Conservation (phyloP, 2,329 filamentous ascomycete genomes). For the Cryphonectria nitschkei region DNA sequence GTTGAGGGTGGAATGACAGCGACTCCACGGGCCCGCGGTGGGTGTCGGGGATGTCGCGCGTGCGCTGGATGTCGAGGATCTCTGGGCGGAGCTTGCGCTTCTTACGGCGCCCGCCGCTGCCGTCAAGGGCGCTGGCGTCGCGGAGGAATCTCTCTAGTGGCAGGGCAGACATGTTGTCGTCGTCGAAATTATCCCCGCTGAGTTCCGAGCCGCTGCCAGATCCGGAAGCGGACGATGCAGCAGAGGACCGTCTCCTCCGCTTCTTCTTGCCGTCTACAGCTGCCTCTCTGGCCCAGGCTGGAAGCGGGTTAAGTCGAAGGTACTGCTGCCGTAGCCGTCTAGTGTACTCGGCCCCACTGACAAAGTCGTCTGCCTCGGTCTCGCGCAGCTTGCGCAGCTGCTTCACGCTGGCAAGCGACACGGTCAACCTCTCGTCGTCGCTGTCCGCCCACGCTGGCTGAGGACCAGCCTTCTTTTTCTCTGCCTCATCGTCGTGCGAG, state of each 20-base stretch:
- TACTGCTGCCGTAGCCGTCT: slow-evolving; percentile 80
- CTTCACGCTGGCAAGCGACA: slow-evolving; percentile 78
- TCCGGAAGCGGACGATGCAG: slow-evolving; percentile 41
- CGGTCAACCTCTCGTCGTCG: slow-evolving; percentile 84
- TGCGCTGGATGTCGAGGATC: slow-evolving; percentile 85
- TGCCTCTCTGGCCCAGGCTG: slow-evolving; percentile 61
- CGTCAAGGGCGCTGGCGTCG: slow-evolving; percentile 69
- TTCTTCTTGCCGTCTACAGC: slow-evolving; percentile 52
- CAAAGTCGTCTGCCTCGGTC: slow-evolving; percentile 80
- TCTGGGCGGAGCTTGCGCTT: slow-evolving; percentile 80
- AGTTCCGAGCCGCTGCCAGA: slow-evolving; percentile 39
- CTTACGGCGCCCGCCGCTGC: slow-evolving; percentile 52
- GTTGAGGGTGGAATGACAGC: slow-evolving; percentile 85
- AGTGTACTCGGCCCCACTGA: slow-evolving; percentile 85
- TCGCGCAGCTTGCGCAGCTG: slow-evolving; percentile 81
- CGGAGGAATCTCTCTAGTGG: slow-evolving; percentile 82
- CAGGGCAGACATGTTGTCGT: slow-evolving; percentile 66
- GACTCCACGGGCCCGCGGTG: slow-evolving; percentile 81
- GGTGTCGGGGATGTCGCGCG: slow-evolving; percentile 79
- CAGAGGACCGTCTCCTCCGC: slow-evolving; percentile 55
- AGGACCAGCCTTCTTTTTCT: slow-evolving; percentile 36
- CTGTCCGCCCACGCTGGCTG: slow-evolving; percentile 87
- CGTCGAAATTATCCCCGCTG: slow-evolving; percentile 45
- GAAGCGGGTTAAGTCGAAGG: slow-evolving; percentile 60
- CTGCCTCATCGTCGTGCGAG: slow-evolving; percentile 27